Evolutionary conservation across 805 yeast species (phyloP), one percentile per base, ranked within the genome.

Genomic region (Lipomyces anomalus): DNA sequence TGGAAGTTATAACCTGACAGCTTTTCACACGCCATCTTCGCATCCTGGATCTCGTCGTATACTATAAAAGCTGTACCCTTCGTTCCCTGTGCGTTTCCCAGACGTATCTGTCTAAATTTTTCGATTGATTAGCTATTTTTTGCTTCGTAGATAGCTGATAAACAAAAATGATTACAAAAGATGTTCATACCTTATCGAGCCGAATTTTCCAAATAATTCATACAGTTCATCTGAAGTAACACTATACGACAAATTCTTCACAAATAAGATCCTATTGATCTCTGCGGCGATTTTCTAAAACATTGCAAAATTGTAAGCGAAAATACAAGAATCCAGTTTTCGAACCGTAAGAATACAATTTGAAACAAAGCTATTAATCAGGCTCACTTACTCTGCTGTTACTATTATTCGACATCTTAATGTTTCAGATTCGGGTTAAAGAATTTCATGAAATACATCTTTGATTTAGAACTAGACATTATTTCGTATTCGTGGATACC

Each of bases 1-100:
- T 75, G 72, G 51, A 74, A 74, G 55, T 79, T 78, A 48, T 73
- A 74, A 1, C 86, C 86, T 42, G 75, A 75, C 42, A 79, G 59
- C 48, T 75, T 79, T n/a, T 69, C 72, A 18, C 71, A 65, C 0
- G 84, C 83, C 26, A 61, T 58, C n/a, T 59, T 60, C 13, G 84
- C 80, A 48, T 70, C 69, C 22, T 62, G 61, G 17, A 72, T 47
- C 37, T 73, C 74, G 42, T 71, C 72, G 59, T 70, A 80, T 2
- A 79, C 72, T 16, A 80, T 72, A 44, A 72, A 69, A 21, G 81
- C 79, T 5, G 80, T 74, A 9, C 84, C 78, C 45, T 60, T 72
- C 1, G 71, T 65, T 13, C 67, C 68, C 6, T 52, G 57, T 4
- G 62, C 61, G n/a, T 57, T 54, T 4, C 76, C 74, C 13, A 63